Evolutionary conservation across 2,329 filamentous ascomycete genomes (phyloP), one percentile per base, ranked within the genome.

Genomic region (Neofusicoccum parvum): DNA sequence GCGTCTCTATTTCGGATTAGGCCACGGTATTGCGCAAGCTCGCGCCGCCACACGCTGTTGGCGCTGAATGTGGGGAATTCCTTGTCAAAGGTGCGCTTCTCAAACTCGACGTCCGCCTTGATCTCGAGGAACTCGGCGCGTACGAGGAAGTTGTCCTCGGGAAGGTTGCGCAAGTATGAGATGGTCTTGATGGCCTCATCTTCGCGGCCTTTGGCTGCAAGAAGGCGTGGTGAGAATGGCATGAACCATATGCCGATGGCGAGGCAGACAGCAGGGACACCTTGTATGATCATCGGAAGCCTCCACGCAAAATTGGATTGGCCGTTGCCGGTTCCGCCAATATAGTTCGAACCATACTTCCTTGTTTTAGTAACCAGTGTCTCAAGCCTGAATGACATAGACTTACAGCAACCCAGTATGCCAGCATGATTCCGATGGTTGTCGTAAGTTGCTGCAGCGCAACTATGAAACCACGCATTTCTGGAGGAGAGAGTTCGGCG

Each of bases 41-140:
- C 62, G 12, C 39, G 37, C 15, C 46, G 3, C 48, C 43, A 64
- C 15, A 27, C 23, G 41, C 48, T 56, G n/a, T 39, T 41, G 39
- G 23, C 48, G 48, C 92, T 82, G 87, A 92, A 92, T n/a, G 81
- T 80, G 1, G 62, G 62, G 12, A 50, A 50, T 20, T 17, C 39
- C 23, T 43, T 45, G 37, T 46, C 23, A n/a, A 54, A 50, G 15
- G 66, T 62, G 49, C 67, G 68, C 7, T 65, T 51, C 49, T 66
- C 51, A 23, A 67, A 63, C 27, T 65, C 64, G 11, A 68, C 64
- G 37, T 70, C 69, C 6, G 68, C 59, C 7, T 63, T 63, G 51
- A 70, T 69, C 17, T 67, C 68, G 37, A 62, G 59, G 62, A 66
- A 71, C 60, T 70, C 69, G n/a, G 62, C 45, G 10, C 64, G 65